A percentile compares a stretch with the other conserved stretches of the same genome.
These are phyloP conservation scores for Fusarium sp. DNA, from an alignment of 2,329 filamentous ascomycete genomes.

Conservation along the genomic window DNA sequence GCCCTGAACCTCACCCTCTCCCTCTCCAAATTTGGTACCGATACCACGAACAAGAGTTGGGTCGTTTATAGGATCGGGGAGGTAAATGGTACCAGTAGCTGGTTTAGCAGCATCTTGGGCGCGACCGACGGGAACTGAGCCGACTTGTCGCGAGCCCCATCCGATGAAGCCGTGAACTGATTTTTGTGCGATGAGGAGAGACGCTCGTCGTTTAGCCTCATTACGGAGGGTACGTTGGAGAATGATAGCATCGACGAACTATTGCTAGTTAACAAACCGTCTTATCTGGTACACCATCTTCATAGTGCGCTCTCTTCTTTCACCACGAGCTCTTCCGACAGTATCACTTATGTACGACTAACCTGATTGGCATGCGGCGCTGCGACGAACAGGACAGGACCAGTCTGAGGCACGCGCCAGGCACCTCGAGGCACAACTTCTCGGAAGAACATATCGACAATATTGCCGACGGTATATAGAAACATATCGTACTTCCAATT, in stretches of 20 bases:
- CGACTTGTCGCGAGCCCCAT: slow-evolving; percentile 83
- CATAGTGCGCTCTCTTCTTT: neutral
- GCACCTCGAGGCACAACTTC: slow-evolving; percentile 95
- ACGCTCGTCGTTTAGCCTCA: slow-evolving; percentile 89
- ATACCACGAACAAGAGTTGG: slow-evolving; percentile 83
- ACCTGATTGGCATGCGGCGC: slow-evolving; percentile 97
- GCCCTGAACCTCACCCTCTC: slow-evolving; percentile 79
- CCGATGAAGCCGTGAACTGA: slow-evolving; percentile 96
- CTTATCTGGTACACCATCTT: neutral
- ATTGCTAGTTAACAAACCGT: slow-evolving; percentile 25
- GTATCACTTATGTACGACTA: slow-evolving; percentile 45
- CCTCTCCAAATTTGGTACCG: slow-evolving; percentile 83
- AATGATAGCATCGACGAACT: slow-evolving; percentile 96
- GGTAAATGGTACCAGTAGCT: slow-evolving; percentile 83
- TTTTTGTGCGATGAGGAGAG: slow-evolving; percentile 94
- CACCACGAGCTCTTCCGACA: neutral
- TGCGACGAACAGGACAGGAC: slow-evolving; percentile 94
- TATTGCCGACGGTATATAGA: slow-evolving; percentile 80
- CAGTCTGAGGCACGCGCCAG: slow-evolving; percentile 91
- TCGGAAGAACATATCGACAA: slow-evolving; percentile 97
- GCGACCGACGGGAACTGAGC: slow-evolving; percentile 91
- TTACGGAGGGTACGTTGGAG: slow-evolving; percentile 90
- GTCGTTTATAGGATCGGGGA: slow-evolving; percentile 88
- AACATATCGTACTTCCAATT: slow-evolving; percentile 83
- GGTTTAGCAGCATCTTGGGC: slow-evolving; percentile 90